Percentiles rank a stretch among this genome's conserved stretches.
These are phyloP conservation scores for Termitomyces sp. DNA, from an alignment of 1,284 basidiomycete genomes.

Conservation along the genomic window DNA sequence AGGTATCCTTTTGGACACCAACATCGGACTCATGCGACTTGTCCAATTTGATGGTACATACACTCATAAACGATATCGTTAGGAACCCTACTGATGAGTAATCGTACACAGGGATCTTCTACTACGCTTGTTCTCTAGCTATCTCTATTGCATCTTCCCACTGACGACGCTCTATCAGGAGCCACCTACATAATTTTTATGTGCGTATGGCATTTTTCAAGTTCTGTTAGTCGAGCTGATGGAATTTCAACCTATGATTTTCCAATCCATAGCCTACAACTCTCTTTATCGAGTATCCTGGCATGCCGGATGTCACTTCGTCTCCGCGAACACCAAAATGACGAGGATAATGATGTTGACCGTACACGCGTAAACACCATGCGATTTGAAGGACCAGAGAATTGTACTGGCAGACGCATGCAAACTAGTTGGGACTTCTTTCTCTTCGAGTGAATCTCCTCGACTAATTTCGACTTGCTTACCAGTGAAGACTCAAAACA, in stretches of 20 bases:
- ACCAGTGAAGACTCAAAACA: too few relatives aligned
- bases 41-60: constrained; percentile 4
- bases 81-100: background rate
- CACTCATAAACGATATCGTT: background rate
- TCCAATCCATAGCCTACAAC: background rate
- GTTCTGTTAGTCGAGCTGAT: background rate
- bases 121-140: constrained; percentile 1
- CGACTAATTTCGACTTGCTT: too few relatives aligned
- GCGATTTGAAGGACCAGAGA: background rate
- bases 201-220: background rate
- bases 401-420: too few relatives aligned
- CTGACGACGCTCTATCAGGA: background rate
- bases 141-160: constrained; percentile 1
- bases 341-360: background rate
- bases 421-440: too few relatives aligned
- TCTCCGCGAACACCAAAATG: background rate
- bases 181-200: background rate
- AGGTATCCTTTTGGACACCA: background rate
- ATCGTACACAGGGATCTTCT: background rate
- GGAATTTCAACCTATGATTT: background rate
- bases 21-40: background rate
- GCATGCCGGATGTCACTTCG: background rate
- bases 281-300: background rate
- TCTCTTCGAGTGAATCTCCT: too few relatives aligned
- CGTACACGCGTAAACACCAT: background rate